Evolutionary conservation across 345 rosid genomes (phyloP).

Genomic region (Rhizophora mangle): DNA sequence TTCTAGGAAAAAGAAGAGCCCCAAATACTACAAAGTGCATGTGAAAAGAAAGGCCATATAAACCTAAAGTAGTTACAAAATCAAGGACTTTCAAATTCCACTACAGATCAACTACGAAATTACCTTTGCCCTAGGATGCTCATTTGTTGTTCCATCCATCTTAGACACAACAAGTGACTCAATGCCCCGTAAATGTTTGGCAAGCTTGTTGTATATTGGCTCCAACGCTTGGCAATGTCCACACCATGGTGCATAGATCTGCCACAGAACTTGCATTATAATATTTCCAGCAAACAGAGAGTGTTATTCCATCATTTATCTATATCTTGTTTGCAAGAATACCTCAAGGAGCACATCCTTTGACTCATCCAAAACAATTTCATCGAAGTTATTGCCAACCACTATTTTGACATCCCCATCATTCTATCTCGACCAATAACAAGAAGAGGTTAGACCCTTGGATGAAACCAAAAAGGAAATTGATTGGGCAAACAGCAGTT

Average conservation of each 20-base stretch:
- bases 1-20: too few relatives aligned
- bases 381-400: slow-evolving; percentile 89
- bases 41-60: not conserved
- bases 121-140: slow-evolving; percentile 98
- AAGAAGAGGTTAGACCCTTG: slow-evolving; percentile 17
- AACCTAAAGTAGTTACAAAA: not conserved
- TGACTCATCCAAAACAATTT: slow-evolving; percentile 84
- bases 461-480: slow-evolving; percentile 3
- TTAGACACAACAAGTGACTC: slow-evolving; percentile 86
- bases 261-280: slow-evolving; percentile 10
- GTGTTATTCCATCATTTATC: not conserved
- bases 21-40: too few relatives aligned
- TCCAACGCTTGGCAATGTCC: slow-evolving; percentile 98
- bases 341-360: slow-evolving; percentile 99
- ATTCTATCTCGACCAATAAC: slow-evolving; percentile 46
- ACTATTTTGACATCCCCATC: slow-evolving; percentile 95
- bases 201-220: slow-evolving; percentile 90
- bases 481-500: not conserved
- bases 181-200: slow-evolving; percentile 68
- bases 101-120: slow-evolving; percentile 1
- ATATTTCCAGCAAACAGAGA: slow-evolving; percentile 5
- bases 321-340: slow-evolving; percentile 11
- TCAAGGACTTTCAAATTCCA: not conserved
- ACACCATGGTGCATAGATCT: slow-evolving; percentile 99
- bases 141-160: slow-evolving; percentile 99